These are phyloP conservation scores for Sutorius eximius DNA, from an alignment of 1,284 basidiomycete genomes.

Conservation along the genomic window DNA sequence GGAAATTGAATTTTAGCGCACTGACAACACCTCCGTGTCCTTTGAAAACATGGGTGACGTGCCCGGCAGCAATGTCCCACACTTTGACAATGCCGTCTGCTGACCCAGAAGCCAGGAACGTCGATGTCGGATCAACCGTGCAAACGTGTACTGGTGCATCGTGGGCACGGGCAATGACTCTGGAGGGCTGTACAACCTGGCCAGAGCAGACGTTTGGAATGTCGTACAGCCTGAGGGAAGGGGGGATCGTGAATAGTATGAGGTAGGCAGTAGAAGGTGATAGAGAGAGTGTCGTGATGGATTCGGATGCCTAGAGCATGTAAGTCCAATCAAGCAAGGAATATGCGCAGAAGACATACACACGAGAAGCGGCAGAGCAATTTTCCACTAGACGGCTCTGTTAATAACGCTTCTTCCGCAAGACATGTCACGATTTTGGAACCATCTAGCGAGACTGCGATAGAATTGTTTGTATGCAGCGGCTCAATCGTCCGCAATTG, in stretches of 20 bases:
- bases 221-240: constrained; percentile 69
- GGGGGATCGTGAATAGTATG: constrained; percentile 65
- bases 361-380: constrained; percentile 80
- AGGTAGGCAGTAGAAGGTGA: constrained; percentile 65
- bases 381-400: constrained; percentile 72
- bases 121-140: constrained; percentile 80
- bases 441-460: constrained; percentile 81
- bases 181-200: constrained; percentile 58
- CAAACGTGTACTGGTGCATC: constrained; percentile 93
- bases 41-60: constrained; percentile 92
- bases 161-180: constrained; percentile 82
- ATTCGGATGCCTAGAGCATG: constrained; percentile 58
- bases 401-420: constrained; percentile 82
- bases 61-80: constrained; percentile 89
- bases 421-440: constrained; percentile 82
- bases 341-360: constrained; percentile 50
- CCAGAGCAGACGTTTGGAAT: constrained; percentile 51
- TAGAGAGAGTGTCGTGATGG: constrained; percentile 63
- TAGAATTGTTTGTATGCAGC: constrained; percentile 85
- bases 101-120: constrained; percentile 91
- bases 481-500: constrained; percentile 71
- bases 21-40: constrained; percentile 97
- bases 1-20: constrained; percentile 81
- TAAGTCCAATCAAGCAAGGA: constrained; percentile 7
- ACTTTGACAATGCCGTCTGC: constrained; percentile 97